A percentile compares a stretch with the other conserved stretches of the same genome.
These are phyloP conservation scores for Tolypocladium cylindrosporum DNA, from an alignment of 2,329 filamentous ascomycete species.

Conservation along the genomic window DNA sequence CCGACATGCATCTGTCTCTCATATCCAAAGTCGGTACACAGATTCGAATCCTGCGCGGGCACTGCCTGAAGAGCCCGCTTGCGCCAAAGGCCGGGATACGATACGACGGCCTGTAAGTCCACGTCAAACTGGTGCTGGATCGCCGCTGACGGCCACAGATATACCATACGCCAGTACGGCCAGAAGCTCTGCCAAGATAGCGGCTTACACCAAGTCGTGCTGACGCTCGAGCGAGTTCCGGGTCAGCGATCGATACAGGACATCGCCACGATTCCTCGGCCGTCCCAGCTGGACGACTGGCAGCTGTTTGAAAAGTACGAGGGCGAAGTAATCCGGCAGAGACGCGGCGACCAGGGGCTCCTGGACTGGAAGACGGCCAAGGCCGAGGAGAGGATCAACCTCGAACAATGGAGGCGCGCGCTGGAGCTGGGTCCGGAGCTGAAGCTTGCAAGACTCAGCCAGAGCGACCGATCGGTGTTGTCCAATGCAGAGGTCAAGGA, in stretches of 20 bases:
- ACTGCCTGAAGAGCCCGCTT: constrained; percentile 37
- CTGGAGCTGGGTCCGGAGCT: constrained; percentile 15
- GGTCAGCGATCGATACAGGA: constrained; percentile 32
- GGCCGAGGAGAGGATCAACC: constrained; percentile 17
- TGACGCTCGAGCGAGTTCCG: constrained; percentile 34
- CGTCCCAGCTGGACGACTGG: constrained; percentile 49
- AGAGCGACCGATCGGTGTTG: constrained; percentile 1
- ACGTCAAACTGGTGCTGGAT: not conserved
- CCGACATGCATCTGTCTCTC: constrained; percentile 37
- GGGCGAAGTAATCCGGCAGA: constrained; percentile 28
- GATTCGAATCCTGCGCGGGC: constrained; percentile 43
- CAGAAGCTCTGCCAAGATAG: constrained; percentile 27
- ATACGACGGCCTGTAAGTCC: constrained; percentile 47
- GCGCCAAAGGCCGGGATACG: constrained; percentile 42
- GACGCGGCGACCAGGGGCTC: constrained; percentile 27
- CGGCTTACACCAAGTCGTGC: constrained; percentile 30
- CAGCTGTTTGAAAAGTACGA: constrained; percentile 36
- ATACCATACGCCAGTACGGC: constrained; percentile 37
- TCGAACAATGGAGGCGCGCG: constrained; percentile 16
- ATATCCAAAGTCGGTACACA: constrained; percentile 37
- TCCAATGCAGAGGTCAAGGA: not conserved
- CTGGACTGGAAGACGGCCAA: constrained; percentile 29
- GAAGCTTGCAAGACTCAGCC: constrained; percentile 6
- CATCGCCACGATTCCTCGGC: constrained; percentile 34
- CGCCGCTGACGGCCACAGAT: constrained; percentile 22